A percentile compares a stretch with the other conserved stretches of the same genome.
These are phyloP conservation scores for Endothia cerciana DNA, from an alignment of 2,329 filamentous ascomycete species.

Conservation along the genomic window DNA sequence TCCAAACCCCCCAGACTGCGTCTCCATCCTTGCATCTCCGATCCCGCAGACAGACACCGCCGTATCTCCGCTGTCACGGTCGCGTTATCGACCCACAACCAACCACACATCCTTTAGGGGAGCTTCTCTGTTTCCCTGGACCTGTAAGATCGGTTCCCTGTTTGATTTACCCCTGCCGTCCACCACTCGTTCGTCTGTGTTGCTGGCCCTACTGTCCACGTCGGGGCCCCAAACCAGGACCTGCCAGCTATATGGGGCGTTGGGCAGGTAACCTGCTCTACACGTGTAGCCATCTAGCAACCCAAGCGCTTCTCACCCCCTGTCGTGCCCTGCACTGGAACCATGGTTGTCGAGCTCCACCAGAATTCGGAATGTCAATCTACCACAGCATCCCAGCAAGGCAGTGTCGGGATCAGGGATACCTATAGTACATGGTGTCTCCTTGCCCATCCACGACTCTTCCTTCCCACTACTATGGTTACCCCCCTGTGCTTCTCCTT, in stretches of 20 bases:
- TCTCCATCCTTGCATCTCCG: neutral
- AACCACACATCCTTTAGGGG: neutral
- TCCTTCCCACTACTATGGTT: constrained; percentile 4
- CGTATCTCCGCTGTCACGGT: too few species aligned
- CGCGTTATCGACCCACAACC: too few species aligned
- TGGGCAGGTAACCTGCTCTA: neutral
- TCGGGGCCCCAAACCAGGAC: constrained; percentile 32
- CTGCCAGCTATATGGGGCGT: constrained; percentile 20
- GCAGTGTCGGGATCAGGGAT: constrained; percentile 21
- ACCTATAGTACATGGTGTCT: neutral
- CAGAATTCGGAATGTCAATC: constrained; percentile 20
- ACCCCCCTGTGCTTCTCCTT: constrained; percentile 25
- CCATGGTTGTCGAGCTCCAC: constrained; percentile 9
- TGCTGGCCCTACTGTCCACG: constrained; percentile 16
- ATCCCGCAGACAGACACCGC: neutral
- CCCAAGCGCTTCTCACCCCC: constrained; percentile 1
- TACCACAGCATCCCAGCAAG: constrained; percentile 3
- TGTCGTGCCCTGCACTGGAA: constrained; percentile 1
- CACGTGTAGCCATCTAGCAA: too few species aligned
- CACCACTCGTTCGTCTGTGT: constrained; percentile 7
- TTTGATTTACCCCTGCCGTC: constrained; percentile 23
- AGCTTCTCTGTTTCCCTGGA: neutral
- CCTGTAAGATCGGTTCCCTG: constrained; percentile 1
- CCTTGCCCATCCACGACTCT: constrained; percentile 19
- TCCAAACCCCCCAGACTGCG: neutral